Evolutionary conservation across 2,329 filamentous ascomycete genomes (phyloP).

Genomic region (Aspergillus piperis): DNA sequence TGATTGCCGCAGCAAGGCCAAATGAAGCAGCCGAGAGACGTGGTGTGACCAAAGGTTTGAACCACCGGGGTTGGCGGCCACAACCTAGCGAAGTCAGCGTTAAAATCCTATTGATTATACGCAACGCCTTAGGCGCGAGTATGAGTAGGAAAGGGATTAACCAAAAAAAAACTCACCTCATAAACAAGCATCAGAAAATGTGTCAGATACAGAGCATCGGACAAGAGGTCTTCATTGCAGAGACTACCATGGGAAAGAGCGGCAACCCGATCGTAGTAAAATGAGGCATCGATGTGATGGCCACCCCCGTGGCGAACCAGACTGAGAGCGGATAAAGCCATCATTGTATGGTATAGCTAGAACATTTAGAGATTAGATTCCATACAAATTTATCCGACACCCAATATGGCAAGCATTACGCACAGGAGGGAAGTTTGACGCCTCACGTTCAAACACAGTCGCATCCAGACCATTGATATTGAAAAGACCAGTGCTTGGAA

Average conservation of each 20-base stretch:
- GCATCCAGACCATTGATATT: slow-evolving; percentile 34
- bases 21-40: slow-evolving; percentile 53
- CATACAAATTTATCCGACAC: not conserved
- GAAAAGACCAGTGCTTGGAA: slow-evolving; percentile 26
- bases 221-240: slow-evolving; percentile 53
- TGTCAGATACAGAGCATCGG: slow-evolving; percentile 58
- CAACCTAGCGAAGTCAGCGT: slow-evolving; percentile 40
- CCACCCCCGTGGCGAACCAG: slow-evolving; percentile 50
- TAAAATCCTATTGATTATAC: slow-evolving; percentile 4
- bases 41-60: slow-evolving; percentile 58
- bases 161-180: slow-evolving; percentile 46
- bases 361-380: slow-evolving; percentile 12
- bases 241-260: slow-evolving; percentile 50
- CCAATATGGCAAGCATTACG: slow-evolving; percentile 28
- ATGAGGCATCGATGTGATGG: slow-evolving; percentile 52
- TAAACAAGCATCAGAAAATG: slow-evolving; percentile 61
- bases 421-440: slow-evolving; percentile 54
- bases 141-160: not conserved
- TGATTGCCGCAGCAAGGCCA: slow-evolving; percentile 51
- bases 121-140: slow-evolving; percentile 3
- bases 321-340: slow-evolving; percentile 58
- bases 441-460: slow-evolving; percentile 51
- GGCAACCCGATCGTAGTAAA: slow-evolving; percentile 58
- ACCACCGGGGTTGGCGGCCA: slow-evolving; percentile 48
- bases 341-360: slow-evolving; percentile 59